Evolutionary conservation across 1,284 basidiomycete species (phyloP).

Genomic region (Austroboletus novae-zelandiae): DNA sequence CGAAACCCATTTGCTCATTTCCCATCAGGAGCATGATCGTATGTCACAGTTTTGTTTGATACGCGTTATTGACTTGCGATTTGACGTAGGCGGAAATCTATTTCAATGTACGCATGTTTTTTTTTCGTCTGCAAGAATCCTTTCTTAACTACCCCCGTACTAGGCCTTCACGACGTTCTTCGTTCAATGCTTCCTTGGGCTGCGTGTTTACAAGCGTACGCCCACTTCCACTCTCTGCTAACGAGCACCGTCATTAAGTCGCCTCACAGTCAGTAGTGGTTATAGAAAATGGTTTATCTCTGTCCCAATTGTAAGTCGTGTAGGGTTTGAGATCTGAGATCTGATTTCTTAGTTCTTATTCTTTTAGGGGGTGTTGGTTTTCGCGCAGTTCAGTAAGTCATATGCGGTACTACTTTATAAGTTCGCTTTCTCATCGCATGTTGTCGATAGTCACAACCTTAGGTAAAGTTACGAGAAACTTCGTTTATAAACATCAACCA

Average conservation of each 20-base stretch:
- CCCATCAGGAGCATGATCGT: conserved; percentile 46
- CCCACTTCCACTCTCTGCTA: not conserved
- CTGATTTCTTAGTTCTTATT: not conserved
- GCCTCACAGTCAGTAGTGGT: conserved; percentile 24
- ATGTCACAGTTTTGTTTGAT: conserved; percentile 15
- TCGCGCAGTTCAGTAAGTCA: conserved; percentile 51
- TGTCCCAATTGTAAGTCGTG: conserved; percentile 8
- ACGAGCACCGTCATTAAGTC: not conserved
- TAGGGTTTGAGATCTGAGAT: not conserved
- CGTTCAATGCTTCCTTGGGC: conserved; percentile 35
- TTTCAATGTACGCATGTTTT: conserved; percentile 28
- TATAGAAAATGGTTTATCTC: conserved; percentile 15
- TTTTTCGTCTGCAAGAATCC: not conserved
- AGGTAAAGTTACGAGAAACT: conserved; percentile 12
- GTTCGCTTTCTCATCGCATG: not conserved
- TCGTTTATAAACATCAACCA: not conserved
- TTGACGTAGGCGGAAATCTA: conserved; percentile 33
- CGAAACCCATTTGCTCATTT: not conserved
- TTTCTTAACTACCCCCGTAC: not conserved
- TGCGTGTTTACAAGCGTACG: conserved; percentile 29
- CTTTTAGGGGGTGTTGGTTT: conserved; percentile 33
- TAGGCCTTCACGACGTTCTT: conserved; percentile 34
- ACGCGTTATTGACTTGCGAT: not conserved
- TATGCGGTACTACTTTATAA: not conserved
- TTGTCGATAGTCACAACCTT: conserved; percentile 11